Percentiles rank a stretch among this genome's conserved stretches.
Evolutionary conservation across 371 early-diverging fungal genomes (phyloP).

Genomic region (Mucor piriformis): DNA sequence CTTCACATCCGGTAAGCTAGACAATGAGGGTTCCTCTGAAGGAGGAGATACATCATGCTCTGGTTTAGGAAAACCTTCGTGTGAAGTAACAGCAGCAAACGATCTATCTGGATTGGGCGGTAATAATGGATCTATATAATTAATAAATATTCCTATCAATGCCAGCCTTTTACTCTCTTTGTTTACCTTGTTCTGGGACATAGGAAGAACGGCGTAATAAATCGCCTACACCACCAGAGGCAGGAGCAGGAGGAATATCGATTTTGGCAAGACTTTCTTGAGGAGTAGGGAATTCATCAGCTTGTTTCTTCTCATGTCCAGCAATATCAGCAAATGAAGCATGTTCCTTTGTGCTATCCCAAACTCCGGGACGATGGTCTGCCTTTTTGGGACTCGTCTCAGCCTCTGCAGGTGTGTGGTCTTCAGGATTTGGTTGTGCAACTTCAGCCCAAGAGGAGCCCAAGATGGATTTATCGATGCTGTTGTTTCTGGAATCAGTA

Average conservation of each 20-base stretch:
- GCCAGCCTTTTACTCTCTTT: neutral
- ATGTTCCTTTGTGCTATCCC: slow-evolving; percentile 17
- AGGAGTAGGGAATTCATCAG: slow-evolving; percentile 41
- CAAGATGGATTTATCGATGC: slow-evolving; percentile 9
- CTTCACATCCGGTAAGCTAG: slow-evolving; percentile 45
- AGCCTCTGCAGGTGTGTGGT: slow-evolving; percentile 1
- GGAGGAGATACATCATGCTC: slow-evolving; percentile 14
- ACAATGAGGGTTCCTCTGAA: slow-evolving; percentile 17
- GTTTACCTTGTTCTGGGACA: slow-evolving; percentile 3
- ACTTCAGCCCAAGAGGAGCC: slow-evolving; percentile 38
- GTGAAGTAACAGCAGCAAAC: slow-evolving; percentile 43
- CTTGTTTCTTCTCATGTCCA: slow-evolving; percentile 24
- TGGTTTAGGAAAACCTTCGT: slow-evolving; percentile 40
- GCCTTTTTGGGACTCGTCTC: slow-evolving; percentile 1
- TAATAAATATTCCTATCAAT: neutral
- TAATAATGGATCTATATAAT: slow-evolving; percentile 19
- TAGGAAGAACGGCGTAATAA: slow-evolving; percentile 12
- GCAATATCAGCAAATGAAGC: slow-evolving; percentile 34
- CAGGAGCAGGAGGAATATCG: slow-evolving; percentile 10
- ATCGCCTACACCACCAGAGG: slow-evolving; percentile 40
- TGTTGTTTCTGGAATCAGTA: slow-evolving; percentile 11
- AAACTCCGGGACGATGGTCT: slow-evolving; percentile 19
- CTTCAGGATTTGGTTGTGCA: slow-evolving; percentile 15
- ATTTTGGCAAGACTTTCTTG: slow-evolving; percentile 19
- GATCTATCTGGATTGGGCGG: slow-evolving; percentile 48